Percentiles rank a stretch among this genome's conserved stretches.
These are phyloP conservation scores for Nannochloropsis salina DNA, from an alignment of 108 stramenopile species.

Conservation along the genomic window DNA sequence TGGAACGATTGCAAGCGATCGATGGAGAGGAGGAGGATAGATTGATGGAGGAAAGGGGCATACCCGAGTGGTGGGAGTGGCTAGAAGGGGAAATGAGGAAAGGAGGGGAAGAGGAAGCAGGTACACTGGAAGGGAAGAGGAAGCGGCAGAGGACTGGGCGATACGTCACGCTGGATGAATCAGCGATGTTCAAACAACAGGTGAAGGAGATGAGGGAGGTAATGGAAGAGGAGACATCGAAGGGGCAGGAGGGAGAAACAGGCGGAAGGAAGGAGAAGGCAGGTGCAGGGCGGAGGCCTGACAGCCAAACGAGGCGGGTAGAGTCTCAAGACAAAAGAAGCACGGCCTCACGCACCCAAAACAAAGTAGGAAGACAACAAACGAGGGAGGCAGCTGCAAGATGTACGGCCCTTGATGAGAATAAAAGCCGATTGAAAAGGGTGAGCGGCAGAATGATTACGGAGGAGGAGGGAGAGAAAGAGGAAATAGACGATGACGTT, in stretches of 20 bases:
- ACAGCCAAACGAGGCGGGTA: too few relatives aligned
- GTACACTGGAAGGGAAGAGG: background rate
- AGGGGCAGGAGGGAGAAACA: background rate
- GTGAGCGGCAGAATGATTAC: background rate
- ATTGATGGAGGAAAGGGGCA: background rate
- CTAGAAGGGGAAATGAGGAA: background rate
- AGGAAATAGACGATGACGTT: background rate
- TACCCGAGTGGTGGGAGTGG: background rate
- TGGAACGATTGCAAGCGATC: background rate
- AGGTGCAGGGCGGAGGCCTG: too few relatives aligned
- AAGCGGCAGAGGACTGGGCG: background rate
- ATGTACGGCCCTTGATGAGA: too few relatives aligned
- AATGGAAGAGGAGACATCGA: background rate
- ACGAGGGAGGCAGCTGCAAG: too few relatives aligned
- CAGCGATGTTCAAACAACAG: background rate
- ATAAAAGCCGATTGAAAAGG: too few relatives aligned
- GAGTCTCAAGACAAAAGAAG: too few relatives aligned
- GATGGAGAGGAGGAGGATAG: background rate
- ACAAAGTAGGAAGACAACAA: too few relatives aligned
- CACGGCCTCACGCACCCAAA: too few relatives aligned
- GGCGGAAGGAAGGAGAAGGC: background rate
- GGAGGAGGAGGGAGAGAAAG: background rate
- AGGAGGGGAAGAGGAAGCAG: background rate
- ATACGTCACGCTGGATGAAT: background rate
- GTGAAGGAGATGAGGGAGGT: constrained; percentile 10